A percentile compares a stretch with the other conserved stretches of the same genome.
These are phyloP conservation scores for Apophysomyces trapeziformis DNA, from an alignment of 371 early-diverging fungal species.

Conservation along the genomic window DNA sequence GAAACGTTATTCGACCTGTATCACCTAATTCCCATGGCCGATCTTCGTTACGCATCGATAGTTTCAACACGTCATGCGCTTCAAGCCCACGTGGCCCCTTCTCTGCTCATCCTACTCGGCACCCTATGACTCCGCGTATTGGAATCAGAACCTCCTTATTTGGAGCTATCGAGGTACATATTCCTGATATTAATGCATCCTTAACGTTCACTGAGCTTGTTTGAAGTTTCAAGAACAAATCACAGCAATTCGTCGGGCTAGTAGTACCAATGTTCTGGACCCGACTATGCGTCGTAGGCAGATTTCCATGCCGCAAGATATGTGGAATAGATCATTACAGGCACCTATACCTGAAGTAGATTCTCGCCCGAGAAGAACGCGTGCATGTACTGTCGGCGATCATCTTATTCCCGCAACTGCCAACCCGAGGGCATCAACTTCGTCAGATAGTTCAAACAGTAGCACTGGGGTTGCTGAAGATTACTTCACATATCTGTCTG, in stretches of 20 bases:
- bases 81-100: conserved; percentile 38
- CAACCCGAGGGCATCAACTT: conserved; percentile 11
- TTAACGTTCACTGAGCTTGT: neutral
- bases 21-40: conserved; percentile 33
- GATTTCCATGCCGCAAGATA: conserved; percentile 38
- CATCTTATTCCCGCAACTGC: conserved; percentile 18
- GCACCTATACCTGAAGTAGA: conserved; percentile 2
- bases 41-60: conserved; percentile 29
- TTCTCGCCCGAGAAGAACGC: conserved; percentile 21
- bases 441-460: conserved; percentile 28
- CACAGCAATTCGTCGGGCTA: conserved; percentile 32
- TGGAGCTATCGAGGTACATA: conserved; percentile 53
- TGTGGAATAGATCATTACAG: conserved; percentile 18
- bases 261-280: conserved; percentile 16
- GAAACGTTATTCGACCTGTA: conserved; percentile 39
- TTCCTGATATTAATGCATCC: neutral
- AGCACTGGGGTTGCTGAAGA: conserved; percentile 36
- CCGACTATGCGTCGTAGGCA: conserved; percentile 21
- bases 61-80: conserved; percentile 28
- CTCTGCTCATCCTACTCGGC: conserved; percentile 29
- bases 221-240: conserved; percentile 46
- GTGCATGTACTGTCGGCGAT: conserved; percentile 40
- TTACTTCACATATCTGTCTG: conserved; percentile 45
- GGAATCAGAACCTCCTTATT: conserved; percentile 53
- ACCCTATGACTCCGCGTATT: conserved; percentile 48